These are phyloP conservation scores for Macrophomina phaseolina DNA, from an alignment of 2,329 filamentous ascomycete genomes.

Conservation along the genomic window DNA sequence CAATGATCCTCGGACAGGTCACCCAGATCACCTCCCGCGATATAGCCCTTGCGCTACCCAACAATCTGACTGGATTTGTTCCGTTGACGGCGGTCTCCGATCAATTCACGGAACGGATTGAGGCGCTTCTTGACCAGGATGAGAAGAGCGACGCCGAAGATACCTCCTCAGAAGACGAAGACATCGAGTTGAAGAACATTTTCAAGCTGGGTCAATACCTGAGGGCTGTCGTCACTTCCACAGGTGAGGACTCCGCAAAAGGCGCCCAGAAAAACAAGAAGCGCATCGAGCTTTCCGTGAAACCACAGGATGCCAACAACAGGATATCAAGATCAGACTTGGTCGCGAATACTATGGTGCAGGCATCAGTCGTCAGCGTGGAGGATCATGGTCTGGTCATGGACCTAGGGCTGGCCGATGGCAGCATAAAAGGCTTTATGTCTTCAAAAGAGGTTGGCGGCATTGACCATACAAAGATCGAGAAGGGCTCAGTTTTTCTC, in stretches of 20 bases:
- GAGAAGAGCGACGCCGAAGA: conserved; percentile 63
- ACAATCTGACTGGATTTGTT: conserved; percentile 89
- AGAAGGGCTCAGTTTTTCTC: conserved; percentile 83
- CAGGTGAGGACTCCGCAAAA: conserved; percentile 65
- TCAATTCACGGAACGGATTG: conserved; percentile 75
- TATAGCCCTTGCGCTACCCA: conserved; percentile 82
- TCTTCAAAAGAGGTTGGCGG: conserved; percentile 80
- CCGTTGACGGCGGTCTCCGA: conserved; percentile 92
- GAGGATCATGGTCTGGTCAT: conserved; percentile 96
- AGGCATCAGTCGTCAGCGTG: conserved; percentile 88
- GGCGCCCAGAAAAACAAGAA: conserved; percentile 68
- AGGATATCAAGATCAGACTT: conserved; percentile 75
- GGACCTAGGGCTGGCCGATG: conserved; percentile 78
- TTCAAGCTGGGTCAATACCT: conserved; percentile 89
- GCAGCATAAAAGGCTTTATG: conserved; percentile 79
- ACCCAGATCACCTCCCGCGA: conserved; percentile 80
- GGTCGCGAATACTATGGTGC: conserved; percentile 76
- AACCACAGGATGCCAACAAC: conserved; percentile 78
- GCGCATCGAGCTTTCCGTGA: conserved; percentile 85
- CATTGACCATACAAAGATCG: conserved; percentile 69
- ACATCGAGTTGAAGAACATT: conserved; percentile 74
- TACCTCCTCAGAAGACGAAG: conserved; percentile 55
- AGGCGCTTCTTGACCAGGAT: conserved; percentile 67
- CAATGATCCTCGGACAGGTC: conserved; percentile 85
- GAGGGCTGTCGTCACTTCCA: conserved; percentile 81